A percentile compares a stretch with the other conserved stretches of the same genome.
These are phyloP conservation scores for Gilbertella persicaria DNA, from an alignment of 371 early-diverging fungal genomes.

Conservation along the genomic window DNA sequence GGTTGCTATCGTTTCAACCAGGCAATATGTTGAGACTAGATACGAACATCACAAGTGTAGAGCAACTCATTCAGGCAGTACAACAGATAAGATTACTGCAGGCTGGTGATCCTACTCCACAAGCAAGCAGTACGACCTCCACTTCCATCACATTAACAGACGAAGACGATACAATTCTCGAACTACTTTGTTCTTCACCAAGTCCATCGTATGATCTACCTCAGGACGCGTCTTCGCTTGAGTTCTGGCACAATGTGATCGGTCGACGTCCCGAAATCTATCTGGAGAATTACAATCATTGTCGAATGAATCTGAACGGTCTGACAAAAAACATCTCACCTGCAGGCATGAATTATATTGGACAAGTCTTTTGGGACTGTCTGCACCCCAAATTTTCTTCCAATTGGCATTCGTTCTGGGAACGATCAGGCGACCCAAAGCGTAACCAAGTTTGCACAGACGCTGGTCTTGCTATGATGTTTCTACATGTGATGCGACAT, in stretches of 20 bases:
- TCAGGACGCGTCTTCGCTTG: slow-evolving; percentile 16
- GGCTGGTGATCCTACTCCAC: slow-evolving; percentile 2
- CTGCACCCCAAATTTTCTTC: slow-evolving; percentile 35
- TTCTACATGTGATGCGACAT: slow-evolving; percentile 37
- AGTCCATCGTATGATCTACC: slow-evolving; percentile 5
- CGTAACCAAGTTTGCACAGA: slow-evolving; percentile 36
- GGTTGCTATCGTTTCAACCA: slow-evolving; percentile 41
- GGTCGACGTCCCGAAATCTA: slow-evolving; percentile 18
- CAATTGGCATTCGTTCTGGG: slow-evolving; percentile 37
- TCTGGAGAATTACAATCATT: slow-evolving; percentile 27
- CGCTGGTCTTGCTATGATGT: slow-evolving; percentile 34
- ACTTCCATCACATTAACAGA: not conserved
- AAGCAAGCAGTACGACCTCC: not conserved
- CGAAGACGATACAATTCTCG: slow-evolving; percentile 11
- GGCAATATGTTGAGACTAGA: slow-evolving; percentile 33
- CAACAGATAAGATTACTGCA: slow-evolving; percentile 30
- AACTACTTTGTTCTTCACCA: slow-evolving; percentile 9
- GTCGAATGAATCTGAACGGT: slow-evolving; percentile 21
- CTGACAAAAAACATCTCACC: slow-evolving; percentile 32
- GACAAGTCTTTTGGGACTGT: slow-evolving; percentile 40
- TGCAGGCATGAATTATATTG: slow-evolving; percentile 24
- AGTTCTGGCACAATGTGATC: slow-evolving; percentile 26
- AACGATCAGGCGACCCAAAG: slow-evolving; percentile 28
- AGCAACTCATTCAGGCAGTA: slow-evolving; percentile 39
- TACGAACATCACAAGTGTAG: slow-evolving; percentile 41